These are phyloP conservation scores for Arthroderma sp. DNA, from an alignment of 2,329 filamentous ascomycete species.

Conservation along the genomic window DNA sequence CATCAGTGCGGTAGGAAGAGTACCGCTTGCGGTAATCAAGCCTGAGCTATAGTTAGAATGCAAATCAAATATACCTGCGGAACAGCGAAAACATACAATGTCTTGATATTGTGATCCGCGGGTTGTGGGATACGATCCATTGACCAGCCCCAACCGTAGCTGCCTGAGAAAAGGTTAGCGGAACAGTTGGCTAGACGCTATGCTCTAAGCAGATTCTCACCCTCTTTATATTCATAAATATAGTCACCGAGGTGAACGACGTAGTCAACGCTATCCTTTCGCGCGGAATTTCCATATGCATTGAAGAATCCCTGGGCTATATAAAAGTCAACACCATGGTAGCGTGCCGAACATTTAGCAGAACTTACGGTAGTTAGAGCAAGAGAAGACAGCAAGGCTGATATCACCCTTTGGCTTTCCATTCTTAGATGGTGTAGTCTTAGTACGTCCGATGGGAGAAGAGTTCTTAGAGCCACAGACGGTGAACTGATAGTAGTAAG, in stretches of 20 bases:
- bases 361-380: slow-evolving; percentile 49
- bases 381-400: slow-evolving; percentile 57
- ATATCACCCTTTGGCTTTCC: slow-evolving; percentile 41
- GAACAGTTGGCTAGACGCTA: too few relatives aligned
- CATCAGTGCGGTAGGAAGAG: slow-evolving; percentile 49
- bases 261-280: slow-evolving; percentile 49
- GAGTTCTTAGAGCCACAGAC: slow-evolving; percentile 51
- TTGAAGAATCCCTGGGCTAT: slow-evolving; percentile 45
- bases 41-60: slow-evolving; percentile 2
- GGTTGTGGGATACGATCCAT: too few relatives aligned
- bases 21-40: slow-evolving; percentile 45
- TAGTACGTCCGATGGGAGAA: slow-evolving; percentile 54
- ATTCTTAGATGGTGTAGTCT: slow-evolving; percentile 49
- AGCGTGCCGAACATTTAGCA: background rate
- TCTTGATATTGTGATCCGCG: too few relatives aligned
- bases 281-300: slow-evolving; percentile 44
- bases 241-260: slow-evolving; percentile 47
- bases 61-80: slow-evolving; percentile 4
- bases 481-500: slow-evolving; percentile 53
- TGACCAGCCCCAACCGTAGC: too few relatives aligned
- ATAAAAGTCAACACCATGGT: slow-evolving; percentile 4
- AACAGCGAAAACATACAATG: too few relatives aligned
- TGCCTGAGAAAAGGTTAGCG: too few relatives aligned
- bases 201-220: slow-evolving; percentile 14
- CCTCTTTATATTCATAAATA: slow-evolving; percentile 49